Evolutionary conservation across 495 filamentous ascomycete species (phyloP).

Genomic region (Neurospora sp.): DNA sequence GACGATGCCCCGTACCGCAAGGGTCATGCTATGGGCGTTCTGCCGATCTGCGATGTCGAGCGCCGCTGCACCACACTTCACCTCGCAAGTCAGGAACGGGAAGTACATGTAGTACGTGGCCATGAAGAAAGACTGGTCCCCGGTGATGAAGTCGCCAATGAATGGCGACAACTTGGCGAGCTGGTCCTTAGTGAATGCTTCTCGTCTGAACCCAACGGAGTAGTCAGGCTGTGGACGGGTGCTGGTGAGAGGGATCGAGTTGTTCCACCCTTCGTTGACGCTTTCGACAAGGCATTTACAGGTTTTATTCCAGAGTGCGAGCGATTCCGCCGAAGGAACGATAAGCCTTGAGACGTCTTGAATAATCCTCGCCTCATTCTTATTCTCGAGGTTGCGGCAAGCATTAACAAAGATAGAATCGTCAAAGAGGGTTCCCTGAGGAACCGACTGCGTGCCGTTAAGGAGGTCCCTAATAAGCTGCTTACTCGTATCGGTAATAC

Average conservation of each 20-base stretch:
- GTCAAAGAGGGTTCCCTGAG: too few species aligned
- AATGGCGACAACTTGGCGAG: slow-evolving; percentile 31
- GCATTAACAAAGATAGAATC: too few species aligned
- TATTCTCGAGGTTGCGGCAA: too few species aligned
- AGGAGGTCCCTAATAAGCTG: too few species aligned
- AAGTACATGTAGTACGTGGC: slow-evolving; percentile 24
- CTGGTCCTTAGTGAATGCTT: slow-evolving; percentile 32
- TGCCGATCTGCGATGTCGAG: slow-evolving; percentile 12
- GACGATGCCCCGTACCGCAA: slow-evolving; percentile 27
- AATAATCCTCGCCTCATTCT: too few species aligned
- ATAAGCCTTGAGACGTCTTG: too few species aligned
- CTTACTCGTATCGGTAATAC: too few species aligned
- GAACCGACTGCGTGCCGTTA: too few species aligned
- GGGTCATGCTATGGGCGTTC: slow-evolving; percentile 23
- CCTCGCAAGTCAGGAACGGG: slow-evolving; percentile 17
- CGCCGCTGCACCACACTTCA: slow-evolving; percentile 26
- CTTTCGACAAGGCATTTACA: too few species aligned
- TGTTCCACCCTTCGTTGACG: slow-evolving; percentile 19
- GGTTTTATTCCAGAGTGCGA: too few species aligned
- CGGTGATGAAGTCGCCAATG: slow-evolving; percentile 14
- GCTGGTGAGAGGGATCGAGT: slow-evolving; percentile 21
- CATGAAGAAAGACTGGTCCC: slow-evolving; percentile 9
- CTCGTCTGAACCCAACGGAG: slow-evolving; percentile 29
- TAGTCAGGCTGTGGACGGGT: slow-evolving; percentile 29
- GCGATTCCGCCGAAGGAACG: too few species aligned